Conservation (phyloP, 805 yeast species). For the Saccharomyces kudriavzevii region DNA sequence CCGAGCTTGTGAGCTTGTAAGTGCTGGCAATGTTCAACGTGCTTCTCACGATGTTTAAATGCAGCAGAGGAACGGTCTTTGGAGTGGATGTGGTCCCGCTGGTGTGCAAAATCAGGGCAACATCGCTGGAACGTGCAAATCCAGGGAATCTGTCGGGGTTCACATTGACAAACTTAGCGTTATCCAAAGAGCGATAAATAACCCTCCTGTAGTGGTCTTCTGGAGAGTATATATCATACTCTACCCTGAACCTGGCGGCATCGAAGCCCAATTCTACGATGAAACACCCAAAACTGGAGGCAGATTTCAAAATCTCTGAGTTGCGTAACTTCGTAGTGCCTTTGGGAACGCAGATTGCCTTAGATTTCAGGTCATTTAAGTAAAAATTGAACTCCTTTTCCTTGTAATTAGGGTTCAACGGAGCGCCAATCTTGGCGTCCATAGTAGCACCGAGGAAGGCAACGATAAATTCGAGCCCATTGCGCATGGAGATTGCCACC, state of each 20-base stretch:
- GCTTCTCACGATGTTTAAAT: slow-evolving; percentile 52
- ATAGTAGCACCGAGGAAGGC: slow-evolving; percentile 51
- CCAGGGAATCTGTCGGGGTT: slow-evolving; percentile 32
- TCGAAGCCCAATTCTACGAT: slow-evolving; percentile 48
- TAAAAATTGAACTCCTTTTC: slow-evolving; percentile 57
- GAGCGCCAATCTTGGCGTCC: slow-evolving; percentile 55
- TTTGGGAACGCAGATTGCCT: slow-evolving; percentile 48
- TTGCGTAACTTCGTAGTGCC: slow-evolving; percentile 30
- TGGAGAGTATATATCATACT: slow-evolving; percentile 31
- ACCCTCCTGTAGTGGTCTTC: slow-evolving; percentile 19
- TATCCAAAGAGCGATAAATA: slow-evolving; percentile 20
- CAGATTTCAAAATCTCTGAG: slow-evolving; percentile 43
- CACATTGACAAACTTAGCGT: slow-evolving; percentile 29
- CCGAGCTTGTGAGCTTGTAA: slow-evolving; percentile 42
- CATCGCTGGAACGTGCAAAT: slow-evolving; percentile 40
- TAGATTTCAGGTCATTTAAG: slow-evolving; percentile 50
- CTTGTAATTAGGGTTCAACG: slow-evolving; percentile 57
- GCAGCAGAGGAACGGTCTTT: slow-evolving; percentile 66
- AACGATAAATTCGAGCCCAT: slow-evolving; percentile 49
- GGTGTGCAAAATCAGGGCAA: slow-evolving; percentile 62
- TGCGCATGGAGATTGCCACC: slow-evolving; percentile 54
- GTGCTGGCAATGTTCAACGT: slow-evolving; percentile 52
- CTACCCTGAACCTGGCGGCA: slow-evolving; percentile 35
- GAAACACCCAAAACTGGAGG: slow-evolving; percentile 39
- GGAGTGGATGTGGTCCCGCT: slow-evolving; percentile 74